phyloP scores from a whole-genome alignment of 108 stramenopile species.

The Epithemia pelagica region DNA sequence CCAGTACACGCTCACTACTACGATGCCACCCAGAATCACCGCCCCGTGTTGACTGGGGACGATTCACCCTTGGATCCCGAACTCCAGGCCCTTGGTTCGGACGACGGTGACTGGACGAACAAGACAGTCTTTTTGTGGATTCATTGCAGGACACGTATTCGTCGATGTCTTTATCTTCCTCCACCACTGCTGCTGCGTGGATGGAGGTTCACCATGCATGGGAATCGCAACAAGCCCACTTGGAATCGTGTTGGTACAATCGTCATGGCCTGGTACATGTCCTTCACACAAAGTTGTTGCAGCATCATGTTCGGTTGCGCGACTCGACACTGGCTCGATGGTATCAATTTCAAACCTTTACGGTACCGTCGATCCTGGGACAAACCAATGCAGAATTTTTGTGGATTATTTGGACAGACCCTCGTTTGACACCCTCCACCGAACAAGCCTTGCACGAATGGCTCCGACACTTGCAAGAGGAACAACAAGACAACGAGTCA shows the following conservation, averaged over 20 bases:
- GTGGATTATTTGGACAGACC: slow-evolving; percentile 49
- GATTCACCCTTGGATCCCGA: no score
- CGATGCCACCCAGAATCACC: no score
- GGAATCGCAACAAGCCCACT: no score
- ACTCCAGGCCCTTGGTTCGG: no score
- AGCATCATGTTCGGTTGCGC: slow-evolving; percentile 32
- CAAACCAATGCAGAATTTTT: slow-evolving; percentile 37
- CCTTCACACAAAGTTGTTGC: slow-evolving; percentile 29
- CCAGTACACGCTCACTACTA: no score
- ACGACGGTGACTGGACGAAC: no score
- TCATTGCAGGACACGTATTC: no score
- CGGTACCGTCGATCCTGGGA: slow-evolving; percentile 30
- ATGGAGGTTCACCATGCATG: no score
- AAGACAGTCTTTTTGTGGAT: no score
- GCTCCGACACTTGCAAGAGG: neutral
- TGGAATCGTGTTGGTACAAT: neutral
- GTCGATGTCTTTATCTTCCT: no score
- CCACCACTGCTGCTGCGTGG: no score
- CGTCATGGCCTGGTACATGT: neutral
- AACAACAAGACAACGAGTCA: neutral
- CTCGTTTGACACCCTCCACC: slow-evolving; percentile 21
- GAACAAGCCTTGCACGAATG: neutral
- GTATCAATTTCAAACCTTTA: slow-evolving; percentile 38
- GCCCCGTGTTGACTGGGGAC: no score
- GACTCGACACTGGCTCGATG: slow-evolving; percentile 33